A percentile compares a stretch with the other conserved stretches of the same genome.
Evolutionary conservation across 176 grass and related monocot species (phyloP).

Genomic region (Tillandsia leiboldiana): DNA sequence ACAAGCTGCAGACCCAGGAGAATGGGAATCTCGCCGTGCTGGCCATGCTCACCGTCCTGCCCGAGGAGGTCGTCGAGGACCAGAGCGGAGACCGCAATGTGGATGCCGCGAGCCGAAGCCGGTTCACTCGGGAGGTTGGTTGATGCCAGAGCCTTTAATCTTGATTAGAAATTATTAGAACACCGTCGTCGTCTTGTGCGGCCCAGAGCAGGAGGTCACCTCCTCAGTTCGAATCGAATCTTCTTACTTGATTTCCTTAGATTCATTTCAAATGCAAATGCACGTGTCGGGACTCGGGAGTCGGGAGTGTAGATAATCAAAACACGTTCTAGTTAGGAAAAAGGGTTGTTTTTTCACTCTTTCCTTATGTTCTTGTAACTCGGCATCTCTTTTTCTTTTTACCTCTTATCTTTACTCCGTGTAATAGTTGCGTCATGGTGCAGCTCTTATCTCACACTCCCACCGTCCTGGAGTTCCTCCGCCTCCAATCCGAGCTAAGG

Average conservation of each 20-base stretch:
- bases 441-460: constrained; percentile 62
- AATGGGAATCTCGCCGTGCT: constrained; percentile 48
- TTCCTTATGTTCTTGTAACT: neutral
- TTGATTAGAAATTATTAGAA: no score
- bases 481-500: constrained; percentile 40
- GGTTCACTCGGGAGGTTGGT: constrained; percentile 58
- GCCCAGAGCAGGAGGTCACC: no score
- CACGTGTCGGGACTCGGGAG: no score
- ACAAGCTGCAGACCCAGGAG: constrained; percentile 34
- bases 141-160: neutral
- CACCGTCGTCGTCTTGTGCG: no score
- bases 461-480: constrained; percentile 72
- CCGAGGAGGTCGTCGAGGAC: constrained; percentile 73
- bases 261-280: no score
- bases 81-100: constrained; percentile 44
- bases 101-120: constrained; percentile 38
- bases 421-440: constrained; percentile 9
- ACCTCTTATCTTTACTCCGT: neutral
- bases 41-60: constrained; percentile 83
- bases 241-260: no score
- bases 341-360: neutral
- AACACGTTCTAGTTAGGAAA: no score
- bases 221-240: no score
- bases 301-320: no score
- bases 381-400: neutral